Percentiles rank a stretch among this genome's conserved stretches.
Conservation (phyloP, 768 basidiomycete genomes). For the Clitopilus hobsonii region DNA sequence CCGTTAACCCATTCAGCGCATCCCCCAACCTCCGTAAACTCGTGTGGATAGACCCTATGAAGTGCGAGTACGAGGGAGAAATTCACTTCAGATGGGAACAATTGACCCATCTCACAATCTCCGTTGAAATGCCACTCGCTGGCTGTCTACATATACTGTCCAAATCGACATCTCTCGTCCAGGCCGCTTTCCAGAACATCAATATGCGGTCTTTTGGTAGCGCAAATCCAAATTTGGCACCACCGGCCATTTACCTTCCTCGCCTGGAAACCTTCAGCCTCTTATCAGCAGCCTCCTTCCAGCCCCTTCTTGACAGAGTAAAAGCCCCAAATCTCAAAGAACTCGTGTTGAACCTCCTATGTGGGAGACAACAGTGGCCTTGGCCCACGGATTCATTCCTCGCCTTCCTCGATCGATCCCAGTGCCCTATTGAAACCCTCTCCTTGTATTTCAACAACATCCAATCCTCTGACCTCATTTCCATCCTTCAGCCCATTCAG, state of each 20-base stretch:
- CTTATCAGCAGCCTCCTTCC: not conserved
- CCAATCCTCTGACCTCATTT: conserved; percentile 1
- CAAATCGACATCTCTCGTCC: conserved; percentile 1
- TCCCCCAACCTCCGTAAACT: not conserved
- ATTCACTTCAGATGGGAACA: not conserved
- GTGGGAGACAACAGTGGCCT: not conserved
- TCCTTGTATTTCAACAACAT: conserved; percentile 4
- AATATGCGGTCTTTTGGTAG: not conserved
- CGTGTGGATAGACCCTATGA: not conserved
- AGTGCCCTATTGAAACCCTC: not conserved
- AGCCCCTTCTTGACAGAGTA: conserved; percentile 1
- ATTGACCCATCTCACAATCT: not conserved
- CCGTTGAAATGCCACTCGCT: not conserved
- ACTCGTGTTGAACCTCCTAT: conserved; percentile 2
- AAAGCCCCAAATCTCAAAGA: conserved; percentile 4
- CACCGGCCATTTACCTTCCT: conserved; percentile 1
- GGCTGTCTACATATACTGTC: not conserved
- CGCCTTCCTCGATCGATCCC: conserved; percentile 5
- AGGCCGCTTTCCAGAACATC: conserved; percentile 3
- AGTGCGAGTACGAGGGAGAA: not conserved
- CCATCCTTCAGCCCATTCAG: not conserved
- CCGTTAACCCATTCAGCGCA: not conserved
- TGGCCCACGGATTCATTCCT: conserved; percentile 6
- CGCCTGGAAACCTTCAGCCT: conserved; percentile 4
- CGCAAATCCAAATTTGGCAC: not conserved